Evolutionary conservation across 495 filamentous ascomycete genomes (phyloP).

Genomic region (Clavariopsis aquatica): DNA sequence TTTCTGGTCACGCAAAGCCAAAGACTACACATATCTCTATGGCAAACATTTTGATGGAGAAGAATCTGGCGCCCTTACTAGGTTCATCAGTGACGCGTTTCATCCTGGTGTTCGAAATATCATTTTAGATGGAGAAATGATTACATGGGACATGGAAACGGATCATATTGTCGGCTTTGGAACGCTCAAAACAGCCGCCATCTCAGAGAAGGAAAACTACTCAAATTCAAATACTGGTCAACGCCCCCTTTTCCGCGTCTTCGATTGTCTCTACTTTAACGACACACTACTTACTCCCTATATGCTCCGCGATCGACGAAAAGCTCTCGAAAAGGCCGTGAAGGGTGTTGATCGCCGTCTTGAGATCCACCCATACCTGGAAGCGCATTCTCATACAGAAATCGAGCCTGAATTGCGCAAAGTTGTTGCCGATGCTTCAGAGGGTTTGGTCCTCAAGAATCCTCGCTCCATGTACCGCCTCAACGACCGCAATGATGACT

Average conservation of each 20-base stretch:
- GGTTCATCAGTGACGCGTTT: conserved; percentile 79
- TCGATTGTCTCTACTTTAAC: conserved; percentile 90
- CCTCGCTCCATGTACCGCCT: conserved; percentile 81
- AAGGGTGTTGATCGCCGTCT: conserved; percentile 68
- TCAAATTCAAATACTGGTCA: conserved; percentile 60
- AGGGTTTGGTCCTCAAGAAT: conserved; percentile 94
- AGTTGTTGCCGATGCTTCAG: conserved; percentile 83
- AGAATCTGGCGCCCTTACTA: conserved; percentile 73
- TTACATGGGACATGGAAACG: conserved; percentile 92
- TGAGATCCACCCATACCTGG: conserved; percentile 76
- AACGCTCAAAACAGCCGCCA: conserved; percentile 86
- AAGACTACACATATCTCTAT: conserved; percentile 96
- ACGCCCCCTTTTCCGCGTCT: conserved; percentile 81
- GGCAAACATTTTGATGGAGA: conserved; percentile 77
- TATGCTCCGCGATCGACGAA: conserved; percentile 76
- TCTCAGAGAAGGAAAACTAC: conserved; percentile 78
- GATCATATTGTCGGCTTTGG: conserved; percentile 87
- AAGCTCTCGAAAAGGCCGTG: conserved; percentile 69
- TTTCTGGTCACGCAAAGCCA: conserved; percentile 96
- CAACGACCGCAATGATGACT: conserved; percentile 92
- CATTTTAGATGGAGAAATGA: conserved; percentile 97
- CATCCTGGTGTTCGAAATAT: conserved; percentile 74
- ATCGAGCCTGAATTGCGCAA: conserved; percentile 77
- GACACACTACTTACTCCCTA: conserved; percentile 76
- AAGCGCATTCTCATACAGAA: conserved; percentile 64